Conservation (phyloP, 345 rosid species). For the Aquilaria yunnanensis region DNA sequence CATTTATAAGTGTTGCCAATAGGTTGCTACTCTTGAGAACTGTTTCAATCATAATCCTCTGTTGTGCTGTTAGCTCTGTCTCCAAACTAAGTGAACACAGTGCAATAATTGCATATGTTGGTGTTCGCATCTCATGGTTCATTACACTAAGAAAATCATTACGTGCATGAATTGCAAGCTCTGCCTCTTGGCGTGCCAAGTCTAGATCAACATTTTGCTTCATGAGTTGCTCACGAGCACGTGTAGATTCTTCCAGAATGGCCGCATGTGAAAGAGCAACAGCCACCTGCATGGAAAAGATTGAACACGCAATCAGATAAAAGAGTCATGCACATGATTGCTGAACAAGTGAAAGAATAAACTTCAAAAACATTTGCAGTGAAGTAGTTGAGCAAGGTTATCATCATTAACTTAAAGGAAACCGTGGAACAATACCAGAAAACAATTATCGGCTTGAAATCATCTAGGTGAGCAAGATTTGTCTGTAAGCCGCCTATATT, state of each 20-base stretch:
- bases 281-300: slow-evolving; percentile 55
- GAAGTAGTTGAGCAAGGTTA: slow-evolving; percentile 1
- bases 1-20: slow-evolving; percentile 75
- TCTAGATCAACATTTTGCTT: slow-evolving; percentile 78
- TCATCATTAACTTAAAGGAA: neutral
- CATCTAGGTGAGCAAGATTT: too few relatives aligned
- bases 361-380: neutral
- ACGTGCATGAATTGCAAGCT: slow-evolving; percentile 83
- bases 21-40: slow-evolving; percentile 89
- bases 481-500: too few relatives aligned
- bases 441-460: too few relatives aligned
- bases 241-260: slow-evolving; percentile 86
- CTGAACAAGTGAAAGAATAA: neutral
- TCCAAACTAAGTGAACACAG: slow-evolving; percentile 85
- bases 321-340: slow-evolving; percentile 3
- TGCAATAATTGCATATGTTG: slow-evolving; percentile 85
- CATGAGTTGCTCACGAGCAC: slow-evolving; percentile 79
- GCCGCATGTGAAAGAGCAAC: slow-evolving; percentile 99
- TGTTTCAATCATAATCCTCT: slow-evolving; percentile 84
- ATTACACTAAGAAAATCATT: slow-evolving; percentile 93
- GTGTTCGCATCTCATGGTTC: slow-evolving; percentile 99
- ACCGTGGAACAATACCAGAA: neutral
- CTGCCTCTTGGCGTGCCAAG: slow-evolving; percentile 83
- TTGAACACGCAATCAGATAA: neutral
- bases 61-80: slow-evolving; percentile 72